Conservation (phyloP, 164 flowering plant species). For the Liriodendron chinense region DNA sequence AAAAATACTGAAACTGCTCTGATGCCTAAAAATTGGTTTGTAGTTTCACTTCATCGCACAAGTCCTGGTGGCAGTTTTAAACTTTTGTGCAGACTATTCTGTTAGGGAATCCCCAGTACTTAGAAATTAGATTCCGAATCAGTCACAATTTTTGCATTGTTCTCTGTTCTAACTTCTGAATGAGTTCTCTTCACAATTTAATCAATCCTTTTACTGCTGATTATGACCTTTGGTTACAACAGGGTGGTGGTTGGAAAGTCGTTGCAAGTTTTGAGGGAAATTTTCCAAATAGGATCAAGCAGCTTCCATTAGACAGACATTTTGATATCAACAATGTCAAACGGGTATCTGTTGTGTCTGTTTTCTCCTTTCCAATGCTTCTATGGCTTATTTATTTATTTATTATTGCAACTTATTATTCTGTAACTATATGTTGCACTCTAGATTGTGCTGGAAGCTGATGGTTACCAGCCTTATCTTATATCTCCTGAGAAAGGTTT, state of each 20-base stretch:
- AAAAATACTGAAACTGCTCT: no score
- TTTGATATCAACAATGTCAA: constrained; percentile 95
- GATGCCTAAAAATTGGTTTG: no score
- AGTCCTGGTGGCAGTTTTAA: no score
- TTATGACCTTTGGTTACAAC: constrained; percentile 26
- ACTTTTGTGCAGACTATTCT: no score
- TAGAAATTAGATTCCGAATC: no score
- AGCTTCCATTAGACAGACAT: constrained; percentile 95
- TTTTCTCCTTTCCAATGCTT: background rate
- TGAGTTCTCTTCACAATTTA: background rate
- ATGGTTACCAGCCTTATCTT: constrained; percentile 99
- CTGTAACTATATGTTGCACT: background rate
- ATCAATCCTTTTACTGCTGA: background rate
- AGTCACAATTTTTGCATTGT: no score
- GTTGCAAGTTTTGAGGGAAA: constrained; percentile 98
- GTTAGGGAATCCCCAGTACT: no score
- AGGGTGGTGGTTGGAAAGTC: constrained; percentile 99
- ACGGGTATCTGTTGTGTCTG: constrained; percentile 49
- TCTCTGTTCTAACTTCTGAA: no score
- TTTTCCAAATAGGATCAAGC: constrained; percentile 95
- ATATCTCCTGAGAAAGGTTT: constrained; percentile 99
- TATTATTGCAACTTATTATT: background rate
- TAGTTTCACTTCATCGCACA: no score
- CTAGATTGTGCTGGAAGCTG: constrained; percentile 97
- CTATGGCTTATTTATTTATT: background rate